Conservation (phyloP, 2,329 filamentous ascomycete genomes). For the Magnaporthales sp. region DNA sequence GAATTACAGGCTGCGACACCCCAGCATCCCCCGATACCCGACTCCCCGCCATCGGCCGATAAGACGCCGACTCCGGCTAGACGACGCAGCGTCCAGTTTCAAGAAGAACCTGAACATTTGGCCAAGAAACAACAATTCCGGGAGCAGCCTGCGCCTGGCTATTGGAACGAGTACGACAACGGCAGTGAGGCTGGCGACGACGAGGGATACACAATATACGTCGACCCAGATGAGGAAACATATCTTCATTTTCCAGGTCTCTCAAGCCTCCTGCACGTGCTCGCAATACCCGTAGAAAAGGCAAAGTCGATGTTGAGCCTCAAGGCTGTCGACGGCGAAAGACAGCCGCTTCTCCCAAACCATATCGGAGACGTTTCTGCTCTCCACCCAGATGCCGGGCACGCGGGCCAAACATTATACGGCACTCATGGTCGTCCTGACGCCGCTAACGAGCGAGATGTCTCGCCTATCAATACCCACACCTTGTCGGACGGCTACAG, state of each 20-base stretch:
- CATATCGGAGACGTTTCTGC: neutral
- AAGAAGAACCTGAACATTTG: neutral
- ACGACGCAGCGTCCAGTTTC: constrained; percentile 11
- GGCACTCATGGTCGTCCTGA: neutral
- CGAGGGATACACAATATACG: constrained; percentile 62
- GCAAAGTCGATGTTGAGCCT: constrained; percentile 39
- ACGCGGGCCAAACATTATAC: neutral
- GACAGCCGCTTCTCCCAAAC: constrained; percentile 12
- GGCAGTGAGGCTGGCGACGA: constrained; percentile 60
- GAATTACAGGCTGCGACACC: constrained; percentile 38
- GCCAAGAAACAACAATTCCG: neutral
- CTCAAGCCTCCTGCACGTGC: constrained; percentile 45
- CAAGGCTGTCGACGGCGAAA: constrained; percentile 8
- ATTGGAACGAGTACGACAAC: constrained; percentile 86
- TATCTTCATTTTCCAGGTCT: constrained; percentile 50
- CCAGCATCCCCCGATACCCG: constrained; percentile 25
- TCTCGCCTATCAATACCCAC: constrained; percentile 16
- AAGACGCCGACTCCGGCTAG: constrained; percentile 11
- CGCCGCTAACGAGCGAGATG: constrained; percentile 13
- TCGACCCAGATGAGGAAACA: constrained; percentile 56
- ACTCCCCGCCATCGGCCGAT: constrained; percentile 17
- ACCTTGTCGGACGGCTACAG: constrained; percentile 16
- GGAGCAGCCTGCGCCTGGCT: constrained; percentile 32
- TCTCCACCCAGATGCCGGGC: constrained; percentile 12
- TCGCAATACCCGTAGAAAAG: constrained; percentile 40